Conservation (phyloP, 1,284 basidiomycete genomes). For the Marasmius sp. region DNA sequence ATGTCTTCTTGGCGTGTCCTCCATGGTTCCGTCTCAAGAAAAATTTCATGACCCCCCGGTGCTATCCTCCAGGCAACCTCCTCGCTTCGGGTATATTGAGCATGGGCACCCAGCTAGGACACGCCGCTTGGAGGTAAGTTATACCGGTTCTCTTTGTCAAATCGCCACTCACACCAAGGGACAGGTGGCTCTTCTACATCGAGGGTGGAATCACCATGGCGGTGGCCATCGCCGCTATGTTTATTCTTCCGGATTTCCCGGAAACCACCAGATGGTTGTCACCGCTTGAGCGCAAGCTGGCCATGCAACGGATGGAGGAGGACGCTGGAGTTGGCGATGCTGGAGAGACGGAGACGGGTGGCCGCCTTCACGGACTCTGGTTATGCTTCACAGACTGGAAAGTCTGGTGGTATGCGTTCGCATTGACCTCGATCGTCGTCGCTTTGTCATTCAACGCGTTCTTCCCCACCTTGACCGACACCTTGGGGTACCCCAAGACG, state of each 20-base stretch:
- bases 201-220: slow-evolving; percentile 70
- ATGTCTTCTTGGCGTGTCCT: neutral
- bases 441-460: slow-evolving; percentile 77
- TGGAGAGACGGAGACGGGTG: slow-evolving; percentile 37
- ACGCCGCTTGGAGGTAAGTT: slow-evolving; percentile 66
- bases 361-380: slow-evolving; percentile 47
- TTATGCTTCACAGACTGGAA: slow-evolving; percentile 71
- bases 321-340: slow-evolving; percentile 64
- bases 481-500: slow-evolving; percentile 67
- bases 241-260: slow-evolving; percentile 81
- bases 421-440: slow-evolving; percentile 47
- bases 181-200: slow-evolving; percentile 76
- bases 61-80: slow-evolving; percentile 39
- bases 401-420: slow-evolving; percentile 66
- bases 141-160: neutral
- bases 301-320: slow-evolving; percentile 72
- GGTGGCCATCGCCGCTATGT: slow-evolving; percentile 59
- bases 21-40: neutral
- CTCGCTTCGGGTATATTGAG: slow-evolving; percentile 68
- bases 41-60: neutral
- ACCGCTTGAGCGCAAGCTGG: slow-evolving; percentile 64
- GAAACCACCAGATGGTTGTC: slow-evolving; percentile 60
- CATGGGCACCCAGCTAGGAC: slow-evolving; percentile 70
- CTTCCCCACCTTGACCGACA: slow-evolving; percentile 71
- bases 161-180: slow-evolving; percentile 8